Percentiles rank a stretch among this genome's conserved stretches.
Evolutionary conservation across 805 yeast species (phyloP).

Genomic region (Yamadazyma endophytica): DNA sequence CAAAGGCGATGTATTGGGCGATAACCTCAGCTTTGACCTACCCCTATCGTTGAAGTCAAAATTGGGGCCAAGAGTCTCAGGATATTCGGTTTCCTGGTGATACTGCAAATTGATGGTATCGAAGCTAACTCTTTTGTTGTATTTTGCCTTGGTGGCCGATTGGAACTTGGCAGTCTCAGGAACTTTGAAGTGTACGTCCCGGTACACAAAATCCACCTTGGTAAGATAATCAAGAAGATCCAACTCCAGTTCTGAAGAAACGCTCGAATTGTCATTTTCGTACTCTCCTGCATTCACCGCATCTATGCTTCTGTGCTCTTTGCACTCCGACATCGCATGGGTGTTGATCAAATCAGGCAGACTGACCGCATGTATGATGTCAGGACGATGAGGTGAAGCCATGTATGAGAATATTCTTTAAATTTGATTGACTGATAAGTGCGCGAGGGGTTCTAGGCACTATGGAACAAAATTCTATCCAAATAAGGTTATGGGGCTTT

Average conservation of each 20-base stretch:
- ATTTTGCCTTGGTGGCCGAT: slow-evolving; percentile 11
- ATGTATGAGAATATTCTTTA: too few relatives aligned
- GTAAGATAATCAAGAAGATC: slow-evolving; percentile 15
- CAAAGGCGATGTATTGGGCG: slow-evolving; percentile 10
- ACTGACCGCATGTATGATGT: slow-evolving; percentile 6
- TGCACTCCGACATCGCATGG: slow-evolving; percentile 3
- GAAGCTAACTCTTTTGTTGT: slow-evolving; percentile 43
- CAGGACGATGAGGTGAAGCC: too few relatives aligned
- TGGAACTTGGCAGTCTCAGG: slow-evolving; percentile 9
- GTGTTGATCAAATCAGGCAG: slow-evolving; percentile 4
- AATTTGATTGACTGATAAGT: too few relatives aligned
- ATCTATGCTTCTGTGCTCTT: too few relatives aligned
- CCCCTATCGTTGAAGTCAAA: slow-evolving; percentile 11
- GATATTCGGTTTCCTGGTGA: slow-evolving; percentile 10
- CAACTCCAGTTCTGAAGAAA: slow-evolving; percentile 3
- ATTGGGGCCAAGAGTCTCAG: slow-evolving; percentile 6
- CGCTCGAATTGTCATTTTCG: not conserved
- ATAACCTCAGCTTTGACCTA: slow-evolving; percentile 6
- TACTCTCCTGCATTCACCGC: not conserved
- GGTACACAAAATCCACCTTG: slow-evolving; percentile 17
- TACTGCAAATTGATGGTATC: slow-evolving; percentile 46
- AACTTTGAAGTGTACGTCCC: slow-evolving; percentile 15
- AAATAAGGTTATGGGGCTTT: too few relatives aligned
- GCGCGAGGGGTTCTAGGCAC: too few relatives aligned
- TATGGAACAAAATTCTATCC: too few relatives aligned